Percentiles rank a stretch among this genome's conserved stretches.
These are phyloP conservation scores for Cladophialophora yegresii DNA, from an alignment of 2,329 filamentous ascomycete species.

Conservation along the genomic window DNA sequence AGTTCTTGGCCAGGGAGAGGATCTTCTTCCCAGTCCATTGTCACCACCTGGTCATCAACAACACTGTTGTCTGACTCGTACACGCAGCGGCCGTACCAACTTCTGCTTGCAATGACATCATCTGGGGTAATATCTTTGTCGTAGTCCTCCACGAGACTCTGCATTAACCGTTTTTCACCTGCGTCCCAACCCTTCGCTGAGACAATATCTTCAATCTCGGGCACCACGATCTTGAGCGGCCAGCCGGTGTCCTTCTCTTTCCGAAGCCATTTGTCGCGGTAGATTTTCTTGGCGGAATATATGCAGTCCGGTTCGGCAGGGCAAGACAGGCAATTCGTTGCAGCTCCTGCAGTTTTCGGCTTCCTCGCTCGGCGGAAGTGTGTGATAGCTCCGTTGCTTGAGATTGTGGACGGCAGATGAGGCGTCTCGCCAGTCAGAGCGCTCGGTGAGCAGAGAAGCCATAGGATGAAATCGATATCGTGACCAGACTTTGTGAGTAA, in stretches of 20 bases:
- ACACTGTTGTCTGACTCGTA: slow-evolving; percentile 93
- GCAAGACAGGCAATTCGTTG: slow-evolving; percentile 87
- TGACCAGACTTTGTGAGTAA: slow-evolving; percentile 95
- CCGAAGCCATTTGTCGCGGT: slow-evolving; percentile 68
- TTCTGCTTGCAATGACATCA: slow-evolving; percentile 51
- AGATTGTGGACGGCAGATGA: slow-evolving; percentile 74
- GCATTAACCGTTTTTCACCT: slow-evolving; percentile 56
- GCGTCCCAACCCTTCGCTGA: slow-evolving; percentile 48
- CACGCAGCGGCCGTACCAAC: slow-evolving; percentile 92
- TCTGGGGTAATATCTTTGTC: slow-evolving; percentile 56
- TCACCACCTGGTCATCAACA: slow-evolving; percentile 88
- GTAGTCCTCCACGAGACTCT: slow-evolving; percentile 58
- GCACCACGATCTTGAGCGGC: slow-evolving; percentile 87
- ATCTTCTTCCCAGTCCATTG: slow-evolving; percentile 82
- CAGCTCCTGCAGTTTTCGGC: slow-evolving; percentile 68
- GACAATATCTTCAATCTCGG: slow-evolving; percentile 81
- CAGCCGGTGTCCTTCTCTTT: slow-evolving; percentile 67
- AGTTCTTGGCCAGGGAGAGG: slow-evolving; percentile 37
- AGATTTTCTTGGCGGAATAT: slow-evolving; percentile 83
- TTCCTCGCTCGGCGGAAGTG: slow-evolving; percentile 77
- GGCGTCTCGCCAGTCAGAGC: slow-evolving; percentile 50
- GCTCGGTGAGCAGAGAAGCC: slow-evolving; percentile 78
- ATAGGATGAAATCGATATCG: slow-evolving; percentile 89
- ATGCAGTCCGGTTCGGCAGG: slow-evolving; percentile 72
- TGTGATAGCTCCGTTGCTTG: slow-evolving; percentile 73